phyloP scores from a whole-genome alignment of 805 yeast genomes.

The Ogataea neopini region DNA sequence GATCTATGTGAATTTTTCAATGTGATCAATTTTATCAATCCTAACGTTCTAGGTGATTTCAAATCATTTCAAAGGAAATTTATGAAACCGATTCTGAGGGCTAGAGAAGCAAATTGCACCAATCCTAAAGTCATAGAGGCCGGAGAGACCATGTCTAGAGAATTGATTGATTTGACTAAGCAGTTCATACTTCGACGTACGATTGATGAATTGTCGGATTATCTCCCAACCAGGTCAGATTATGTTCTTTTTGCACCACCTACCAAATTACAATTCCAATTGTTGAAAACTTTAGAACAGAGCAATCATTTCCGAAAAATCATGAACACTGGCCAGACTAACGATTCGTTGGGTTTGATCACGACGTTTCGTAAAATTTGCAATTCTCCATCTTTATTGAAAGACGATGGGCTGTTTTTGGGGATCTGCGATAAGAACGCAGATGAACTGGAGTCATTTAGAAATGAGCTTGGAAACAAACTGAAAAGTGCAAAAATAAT shows the following conservation, averaged over 20 bases:
- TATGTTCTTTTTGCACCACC: slow-evolving; percentile 78
- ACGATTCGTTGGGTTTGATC: slow-evolving; percentile 65
- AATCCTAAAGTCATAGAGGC: slow-evolving; percentile 46
- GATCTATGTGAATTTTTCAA: slow-evolving; percentile 82
- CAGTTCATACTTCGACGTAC: slow-evolving; percentile 75
- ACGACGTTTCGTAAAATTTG: slow-evolving; percentile 77
- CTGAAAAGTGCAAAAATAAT: slow-evolving; percentile 63
- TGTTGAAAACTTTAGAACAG: slow-evolving; percentile 53
- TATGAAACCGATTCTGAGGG: slow-evolving; percentile 67
- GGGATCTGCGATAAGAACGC: slow-evolving; percentile 26
- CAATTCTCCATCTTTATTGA: slow-evolving; percentile 71
- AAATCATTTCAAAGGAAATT: slow-evolving; percentile 58
- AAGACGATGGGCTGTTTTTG: slow-evolving; percentile 48
- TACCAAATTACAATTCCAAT: slow-evolving; percentile 53
- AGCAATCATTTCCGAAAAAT: slow-evolving; percentile 38
- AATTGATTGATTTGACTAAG: slow-evolving; percentile 62
- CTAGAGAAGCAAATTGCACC: slow-evolving; percentile 65
- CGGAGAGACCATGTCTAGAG: slow-evolving; percentile 66
- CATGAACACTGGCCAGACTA: slow-evolving; percentile 30
- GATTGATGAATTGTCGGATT: slow-evolving; percentile 51
- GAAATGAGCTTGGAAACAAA: slow-evolving; percentile 34
- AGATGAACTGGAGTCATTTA: slow-evolving; percentile 25
- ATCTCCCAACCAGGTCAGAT: slow-evolving; percentile 75
- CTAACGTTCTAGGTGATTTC: slow-evolving; percentile 70
- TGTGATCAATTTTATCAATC: slow-evolving; percentile 80